Evolutionary conservation across 176 grass and related monocot species (phyloP).

Genomic region (Ananas comosus): DNA sequence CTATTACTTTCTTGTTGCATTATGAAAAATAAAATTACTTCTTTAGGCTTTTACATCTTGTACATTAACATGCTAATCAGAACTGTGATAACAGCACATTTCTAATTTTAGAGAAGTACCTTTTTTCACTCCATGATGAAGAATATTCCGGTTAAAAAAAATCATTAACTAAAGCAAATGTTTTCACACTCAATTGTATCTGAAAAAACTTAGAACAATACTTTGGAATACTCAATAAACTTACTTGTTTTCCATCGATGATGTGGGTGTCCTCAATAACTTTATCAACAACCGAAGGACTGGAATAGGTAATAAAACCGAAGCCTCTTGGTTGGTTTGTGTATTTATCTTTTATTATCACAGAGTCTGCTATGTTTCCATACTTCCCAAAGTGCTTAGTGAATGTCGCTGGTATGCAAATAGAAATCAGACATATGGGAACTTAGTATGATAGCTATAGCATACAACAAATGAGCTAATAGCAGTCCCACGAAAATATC

Average conservation of each 20-base stretch:
- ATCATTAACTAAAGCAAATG: not conserved
- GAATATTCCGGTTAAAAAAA: too few species aligned
- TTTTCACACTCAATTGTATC: not conserved
- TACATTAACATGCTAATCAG: not conserved
- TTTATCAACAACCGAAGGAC: constrained; percentile 64
- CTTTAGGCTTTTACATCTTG: too few species aligned
- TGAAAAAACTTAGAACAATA: not conserved
- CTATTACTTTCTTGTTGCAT: too few species aligned
- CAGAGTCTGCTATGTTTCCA: constrained; percentile 73
- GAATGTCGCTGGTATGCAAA: constrained; percentile 41
- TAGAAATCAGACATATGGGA: not conserved
- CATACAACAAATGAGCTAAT: not conserved
- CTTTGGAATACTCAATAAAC: constrained; percentile 14
- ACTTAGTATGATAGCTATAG: not conserved
- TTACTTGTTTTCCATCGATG: constrained; percentile 83
- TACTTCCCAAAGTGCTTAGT: constrained; percentile 75
- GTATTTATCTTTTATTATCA: constrained; percentile 85
- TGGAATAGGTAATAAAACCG: constrained; percentile 86
- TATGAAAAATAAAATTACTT: too few species aligned
- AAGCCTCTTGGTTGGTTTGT: constrained; percentile 83
- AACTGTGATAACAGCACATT: too few species aligned
- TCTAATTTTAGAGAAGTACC: too few species aligned
- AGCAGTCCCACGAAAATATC: not conserved
- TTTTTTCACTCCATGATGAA: too few species aligned
- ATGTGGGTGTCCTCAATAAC: constrained; percentile 72